Conservation (phyloP, 2,329 filamentous ascomycete genomes). For the Paramyrothecium roridum region DNA sequence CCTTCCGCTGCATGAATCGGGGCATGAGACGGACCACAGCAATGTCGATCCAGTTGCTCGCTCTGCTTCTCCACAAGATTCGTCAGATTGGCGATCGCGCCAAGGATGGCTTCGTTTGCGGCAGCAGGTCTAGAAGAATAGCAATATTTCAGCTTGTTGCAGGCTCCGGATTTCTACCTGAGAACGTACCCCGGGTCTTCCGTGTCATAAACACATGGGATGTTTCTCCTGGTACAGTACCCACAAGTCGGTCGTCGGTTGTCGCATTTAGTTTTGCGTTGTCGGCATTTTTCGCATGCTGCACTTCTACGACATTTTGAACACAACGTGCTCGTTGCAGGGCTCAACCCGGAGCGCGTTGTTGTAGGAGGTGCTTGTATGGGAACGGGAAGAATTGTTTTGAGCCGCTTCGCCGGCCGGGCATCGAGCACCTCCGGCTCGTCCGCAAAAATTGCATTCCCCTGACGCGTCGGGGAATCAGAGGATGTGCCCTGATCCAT, state of each 20-base stretch:
- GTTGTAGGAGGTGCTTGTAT: no score
- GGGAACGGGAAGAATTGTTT: no score
- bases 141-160: background rate
- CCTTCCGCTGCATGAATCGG: background rate
- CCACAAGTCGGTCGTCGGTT: constrained; percentile 4
- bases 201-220: constrained; percentile 1
- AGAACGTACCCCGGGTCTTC: background rate
- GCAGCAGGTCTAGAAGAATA: background rate
- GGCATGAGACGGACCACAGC: background rate
- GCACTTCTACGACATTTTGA: background rate
- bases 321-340: no score
- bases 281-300: constrained; percentile 4
- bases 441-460: no score
- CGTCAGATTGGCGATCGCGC: background rate
- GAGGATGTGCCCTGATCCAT: no score
- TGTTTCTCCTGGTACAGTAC: constrained; percentile 1
- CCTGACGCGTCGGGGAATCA: no score
- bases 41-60: background rate
- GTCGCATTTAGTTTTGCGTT: constrained; percentile 4
- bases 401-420: no score
- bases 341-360: no score
- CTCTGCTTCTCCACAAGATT: background rate
- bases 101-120: background rate
- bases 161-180: background rate
- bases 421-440: no score